Conservation (phyloP, 2,329 filamentous ascomycete genomes). For the Cladosporium sp. region DNA sequence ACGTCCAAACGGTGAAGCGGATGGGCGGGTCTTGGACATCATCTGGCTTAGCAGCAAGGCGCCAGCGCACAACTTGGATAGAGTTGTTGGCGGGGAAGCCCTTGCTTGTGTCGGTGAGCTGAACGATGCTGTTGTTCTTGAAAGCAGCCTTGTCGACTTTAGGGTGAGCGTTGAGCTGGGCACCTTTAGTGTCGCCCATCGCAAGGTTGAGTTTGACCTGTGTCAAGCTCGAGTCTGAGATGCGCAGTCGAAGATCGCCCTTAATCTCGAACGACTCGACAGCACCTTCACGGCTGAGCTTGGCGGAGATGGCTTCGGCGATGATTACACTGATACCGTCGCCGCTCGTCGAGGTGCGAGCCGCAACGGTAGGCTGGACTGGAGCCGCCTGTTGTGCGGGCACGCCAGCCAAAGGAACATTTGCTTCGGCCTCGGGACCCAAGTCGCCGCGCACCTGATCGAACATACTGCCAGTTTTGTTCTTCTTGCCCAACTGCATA, state of each 20-base stretch:
- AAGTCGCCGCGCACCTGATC: conserved; percentile 89
- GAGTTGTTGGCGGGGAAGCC: conserved; percentile 93
- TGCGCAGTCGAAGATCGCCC: conserved; percentile 85
- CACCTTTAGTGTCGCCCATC: conserved; percentile 71
- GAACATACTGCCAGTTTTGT: conserved; percentile 95
- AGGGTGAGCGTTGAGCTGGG: conserved; percentile 90
- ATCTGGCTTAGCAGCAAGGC: conserved; percentile 72
- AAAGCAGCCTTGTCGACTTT: conserved; percentile 91
- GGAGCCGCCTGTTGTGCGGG: conserved; percentile 41
- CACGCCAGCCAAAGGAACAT: conserved; percentile 56
- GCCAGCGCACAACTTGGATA: conserved; percentile 90
- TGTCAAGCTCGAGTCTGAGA: conserved; percentile 80
- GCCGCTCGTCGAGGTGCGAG: conserved; percentile 64
- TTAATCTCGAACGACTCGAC: conserved; percentile 82
- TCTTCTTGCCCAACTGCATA: conserved; percentile 99
- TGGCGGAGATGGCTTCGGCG: conserved; percentile 84
- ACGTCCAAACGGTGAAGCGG: conserved; percentile 96
- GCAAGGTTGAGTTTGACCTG: conserved; percentile 82
- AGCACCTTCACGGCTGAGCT: conserved; percentile 78
- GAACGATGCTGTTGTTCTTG: conserved; percentile 73
- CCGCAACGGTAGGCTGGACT: conserved; percentile 45
- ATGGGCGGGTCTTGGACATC: conserved; percentile 79
- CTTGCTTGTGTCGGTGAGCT: conserved; percentile 79
- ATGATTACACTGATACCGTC: conserved; percentile 85
- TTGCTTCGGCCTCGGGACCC: conserved; percentile 75